These are phyloP conservation scores for Rhizopus stolonifer DNA, from an alignment of 371 early-diverging fungal species.

Conservation along the genomic window DNA sequence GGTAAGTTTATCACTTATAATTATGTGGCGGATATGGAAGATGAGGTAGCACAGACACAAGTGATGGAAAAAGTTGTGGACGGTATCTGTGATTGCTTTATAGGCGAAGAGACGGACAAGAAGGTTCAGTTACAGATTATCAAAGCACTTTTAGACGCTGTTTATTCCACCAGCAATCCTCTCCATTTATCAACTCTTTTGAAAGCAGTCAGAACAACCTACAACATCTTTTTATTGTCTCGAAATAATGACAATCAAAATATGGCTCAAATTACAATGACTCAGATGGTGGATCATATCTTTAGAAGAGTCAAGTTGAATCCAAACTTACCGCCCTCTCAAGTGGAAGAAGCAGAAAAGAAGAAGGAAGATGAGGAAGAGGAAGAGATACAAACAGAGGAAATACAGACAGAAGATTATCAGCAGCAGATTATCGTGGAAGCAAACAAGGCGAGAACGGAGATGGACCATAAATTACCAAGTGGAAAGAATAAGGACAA, in stretches of 20 bases:
- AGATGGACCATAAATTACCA: slow-evolving; percentile 42
- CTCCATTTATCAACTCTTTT: slow-evolving; percentile 79
- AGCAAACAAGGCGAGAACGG: slow-evolving; percentile 49
- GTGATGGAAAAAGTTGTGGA: slow-evolving; percentile 59
- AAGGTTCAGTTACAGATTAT: slow-evolving; percentile 75
- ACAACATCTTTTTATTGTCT: slow-evolving; percentile 71
- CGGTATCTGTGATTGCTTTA: slow-evolving; percentile 58
- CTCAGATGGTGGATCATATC: slow-evolving; percentile 89
- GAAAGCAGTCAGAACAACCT: slow-evolving; percentile 77
- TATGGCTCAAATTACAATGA: slow-evolving; percentile 83
- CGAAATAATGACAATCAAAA: slow-evolving; percentile 77
- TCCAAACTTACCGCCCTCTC: slow-evolving; percentile 13
- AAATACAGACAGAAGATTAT: slow-evolving; percentile 10
- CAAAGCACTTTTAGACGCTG: slow-evolving; percentile 82
- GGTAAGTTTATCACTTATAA: slow-evolving; percentile 77
- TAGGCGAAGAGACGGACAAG: slow-evolving; percentile 76
- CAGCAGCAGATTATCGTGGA: slow-evolving; percentile 52
- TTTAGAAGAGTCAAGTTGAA: slow-evolving; percentile 59
- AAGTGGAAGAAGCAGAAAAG: not conserved
- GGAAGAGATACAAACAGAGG: not conserved
- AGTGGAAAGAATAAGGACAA: slow-evolving; percentile 39
- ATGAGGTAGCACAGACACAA: slow-evolving; percentile 41
- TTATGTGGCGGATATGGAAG: slow-evolving; percentile 57
- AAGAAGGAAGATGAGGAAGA: slow-evolving; percentile 1
- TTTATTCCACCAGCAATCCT: slow-evolving; percentile 65